Evolutionary conservation across 2,329 filamentous ascomycete species (phyloP).

Genomic region (Pseudogymnoascus sp.): DNA sequence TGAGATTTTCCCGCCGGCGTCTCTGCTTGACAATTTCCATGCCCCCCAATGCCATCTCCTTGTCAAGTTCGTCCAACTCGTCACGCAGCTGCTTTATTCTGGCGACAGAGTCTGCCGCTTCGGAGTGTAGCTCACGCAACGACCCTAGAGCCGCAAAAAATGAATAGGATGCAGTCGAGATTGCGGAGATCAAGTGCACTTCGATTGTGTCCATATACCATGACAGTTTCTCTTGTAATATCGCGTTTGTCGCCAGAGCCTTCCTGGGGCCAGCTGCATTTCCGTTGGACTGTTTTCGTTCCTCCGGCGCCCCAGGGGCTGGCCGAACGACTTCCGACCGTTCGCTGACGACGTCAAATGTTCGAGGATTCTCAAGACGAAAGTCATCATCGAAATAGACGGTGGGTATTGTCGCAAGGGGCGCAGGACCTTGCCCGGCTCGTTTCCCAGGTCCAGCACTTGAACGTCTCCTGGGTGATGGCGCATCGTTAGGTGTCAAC

Average conservation of each 20-base stretch:
- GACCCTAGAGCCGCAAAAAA: constrained; percentile 94
- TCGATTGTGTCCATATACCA: constrained; percentile 99
- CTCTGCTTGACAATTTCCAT: constrained; percentile 78
- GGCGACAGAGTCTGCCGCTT: constrained; percentile 82
- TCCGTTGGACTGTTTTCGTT: constrained; percentile 49
- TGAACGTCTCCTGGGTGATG: constrained; percentile 38
- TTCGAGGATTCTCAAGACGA: constrained; percentile 88
- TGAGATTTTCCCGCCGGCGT: constrained; percentile 72
- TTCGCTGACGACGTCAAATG: constrained; percentile 94
- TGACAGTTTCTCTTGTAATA: constrained; percentile 92
- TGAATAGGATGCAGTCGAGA: constrained; percentile 88
- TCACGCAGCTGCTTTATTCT: constrained; percentile 73
- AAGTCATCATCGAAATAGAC: constrained; percentile 96
- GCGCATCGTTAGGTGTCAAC: constrained; percentile 24
- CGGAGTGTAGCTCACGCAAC: constrained; percentile 79
- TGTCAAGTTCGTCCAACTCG: constrained; percentile 72
- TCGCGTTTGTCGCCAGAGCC: constrained; percentile 88
- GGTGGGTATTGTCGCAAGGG: constrained; percentile 79
- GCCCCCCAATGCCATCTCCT: constrained; percentile 77
- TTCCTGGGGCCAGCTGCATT: constrained; percentile 60
- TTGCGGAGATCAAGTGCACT: constrained; percentile 91
- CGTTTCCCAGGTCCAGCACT: constrained; percentile 46
- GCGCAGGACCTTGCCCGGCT: constrained; percentile 64
- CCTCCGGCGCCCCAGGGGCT: constrained; percentile 43
- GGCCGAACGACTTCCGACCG: constrained; percentile 87